A percentile compares a stretch with the other conserved stretches of the same genome.
These are phyloP conservation scores for Suillus lakei DNA, from an alignment of 768 basidiomycete genomes.

Conservation along the genomic window DNA sequence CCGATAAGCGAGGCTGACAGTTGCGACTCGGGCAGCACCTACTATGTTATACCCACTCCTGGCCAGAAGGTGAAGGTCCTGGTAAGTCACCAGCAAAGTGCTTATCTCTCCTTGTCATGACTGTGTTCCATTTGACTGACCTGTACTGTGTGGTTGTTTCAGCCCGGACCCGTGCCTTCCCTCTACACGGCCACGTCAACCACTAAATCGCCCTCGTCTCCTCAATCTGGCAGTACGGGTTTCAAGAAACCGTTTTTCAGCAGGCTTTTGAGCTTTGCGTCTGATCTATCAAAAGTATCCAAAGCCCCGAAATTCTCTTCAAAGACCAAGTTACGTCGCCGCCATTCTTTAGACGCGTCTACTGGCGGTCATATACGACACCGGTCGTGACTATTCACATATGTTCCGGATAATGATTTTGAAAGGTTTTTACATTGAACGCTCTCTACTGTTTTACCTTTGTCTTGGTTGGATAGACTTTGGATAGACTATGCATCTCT, in stretches of 20 bases:
- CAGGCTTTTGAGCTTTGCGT: slow-evolving; percentile 58
- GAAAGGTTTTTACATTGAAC: background rate
- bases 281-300: slow-evolving; percentile 40
- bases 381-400: background rate
- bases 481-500: background rate
- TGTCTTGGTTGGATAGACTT: background rate
- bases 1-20: slow-evolving; percentile 46
- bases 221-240: slow-evolving; percentile 40
- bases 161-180: slow-evolving; percentile 52
- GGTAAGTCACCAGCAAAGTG: slow-evolving; percentile 48
- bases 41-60: slow-evolving; percentile 71
- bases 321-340: slow-evolving; percentile 47
- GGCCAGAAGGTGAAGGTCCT: slow-evolving; percentile 80
- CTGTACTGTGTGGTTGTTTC: slow-evolving; percentile 33
- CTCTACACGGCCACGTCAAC: slow-evolving; percentile 64
- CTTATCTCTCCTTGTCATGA: slow-evolving; percentile 18
- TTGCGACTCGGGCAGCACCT: slow-evolving; percentile 68
- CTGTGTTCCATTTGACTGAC: slow-evolving; percentile 32
- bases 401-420: background rate
- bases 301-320: slow-evolving; percentile 28
- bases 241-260: slow-evolving; percentile 65
- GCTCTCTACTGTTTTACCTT: background rate
- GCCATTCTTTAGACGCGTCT: slow-evolving; percentile 52
- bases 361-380: background rate
- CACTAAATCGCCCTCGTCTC: slow-evolving; percentile 59